Evolutionary conservation across 2,329 filamentous ascomycete species (phyloP), one percentile per base, ranked within the genome.

Genomic region (Exophiala sp.): DNA sequence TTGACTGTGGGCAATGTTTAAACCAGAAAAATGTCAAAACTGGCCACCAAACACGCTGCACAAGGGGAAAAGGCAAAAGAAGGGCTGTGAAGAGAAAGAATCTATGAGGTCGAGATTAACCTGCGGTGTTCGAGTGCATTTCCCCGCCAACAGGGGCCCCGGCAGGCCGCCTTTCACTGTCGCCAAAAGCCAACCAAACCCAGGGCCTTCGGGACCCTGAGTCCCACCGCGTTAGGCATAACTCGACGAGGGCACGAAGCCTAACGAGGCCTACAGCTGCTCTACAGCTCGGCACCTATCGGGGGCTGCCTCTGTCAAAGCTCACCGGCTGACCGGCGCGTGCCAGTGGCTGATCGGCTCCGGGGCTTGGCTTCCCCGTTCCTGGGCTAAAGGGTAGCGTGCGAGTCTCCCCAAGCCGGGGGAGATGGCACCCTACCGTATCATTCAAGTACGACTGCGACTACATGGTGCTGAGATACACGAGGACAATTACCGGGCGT

Each of bases 101-200:
- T 32, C 29, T 24, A 50, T 40, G 37, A 50, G 35, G 49, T 52
- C 43, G 39, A 52, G 43, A 38, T 47, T 47, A 22, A 39, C 35
- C 48, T 43, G 43, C 43, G 43, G 27, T n/a, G 24, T 37, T 35
- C 37, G 42, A 29, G 38, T 5, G 41, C 47, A 48, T 52, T 48
- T 39, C 50, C 49, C 44, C 50, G 39, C 45, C 50, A 48, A 52
- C 49, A 29, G 14, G 21, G 23, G 14, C 30, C 48, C 48, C 40
- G 39, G 47, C 46, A 30, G 35, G 5, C 29, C 11, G 29, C 29
- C 29, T n/a, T 32, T 27, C 14, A 32, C 18, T 27, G 38, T 21
- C 19, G 8, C 38, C n/a, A 6, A 19, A n/a, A 13, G 13, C 38
- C 38, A 41, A 41, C 14, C 34, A 37, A 19, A 37, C 18, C 34